phyloP scores from a whole-genome alignment of 192 early-diverging fungal species.

The Umbelopsis vinacea region DNA sequence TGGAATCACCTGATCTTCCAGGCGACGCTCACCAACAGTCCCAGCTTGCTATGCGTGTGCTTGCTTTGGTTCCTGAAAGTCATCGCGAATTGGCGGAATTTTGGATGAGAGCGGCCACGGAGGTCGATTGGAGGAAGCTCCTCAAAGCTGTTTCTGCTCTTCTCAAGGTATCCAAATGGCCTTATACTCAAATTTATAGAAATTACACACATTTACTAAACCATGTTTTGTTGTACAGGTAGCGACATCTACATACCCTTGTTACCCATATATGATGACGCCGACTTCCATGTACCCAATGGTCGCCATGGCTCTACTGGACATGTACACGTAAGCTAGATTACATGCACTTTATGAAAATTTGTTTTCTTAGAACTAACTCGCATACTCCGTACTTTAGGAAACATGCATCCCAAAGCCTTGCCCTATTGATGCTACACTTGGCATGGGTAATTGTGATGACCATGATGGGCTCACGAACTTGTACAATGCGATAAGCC shows the following conservation, averaged over 20 bases:
- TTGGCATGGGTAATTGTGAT: slow-evolving; percentile 28
- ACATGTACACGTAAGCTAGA: slow-evolving; percentile 41
- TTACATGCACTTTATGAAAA: not conserved
- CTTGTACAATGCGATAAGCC: not conserved
- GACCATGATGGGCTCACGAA: slow-evolving; percentile 17
- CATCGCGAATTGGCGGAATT: slow-evolving; percentile 12
- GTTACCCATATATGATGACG: slow-evolving; percentile 41
- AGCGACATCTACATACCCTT: slow-evolving; percentile 38
- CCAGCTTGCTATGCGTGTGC: not conserved
- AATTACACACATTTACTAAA: not conserved
- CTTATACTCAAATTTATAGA: not conserved
- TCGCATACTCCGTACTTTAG: not conserved
- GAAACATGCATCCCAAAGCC: slow-evolving; percentile 25
- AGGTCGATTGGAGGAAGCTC: not conserved
- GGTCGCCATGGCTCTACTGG: slow-evolving; percentile 42
- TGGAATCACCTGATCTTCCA: slow-evolving; percentile 3
- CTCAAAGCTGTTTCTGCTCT: slow-evolving; percentile 18
- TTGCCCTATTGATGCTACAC: slow-evolving; percentile 27
- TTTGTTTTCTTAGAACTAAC: not conserved
- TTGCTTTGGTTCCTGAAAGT: not conserved
- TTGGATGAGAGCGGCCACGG: not conserved
- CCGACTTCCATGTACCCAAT: slow-evolving; percentile 38
- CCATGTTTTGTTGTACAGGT: slow-evolving; percentile 28
- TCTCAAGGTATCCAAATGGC: slow-evolving; percentile 9
- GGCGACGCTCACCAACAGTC: slow-evolving; percentile 1